These are phyloP conservation scores for Aspergillaceae sp. DNA, from an alignment of 2,329 filamentous ascomycete species.

Conservation along the genomic window DNA sequence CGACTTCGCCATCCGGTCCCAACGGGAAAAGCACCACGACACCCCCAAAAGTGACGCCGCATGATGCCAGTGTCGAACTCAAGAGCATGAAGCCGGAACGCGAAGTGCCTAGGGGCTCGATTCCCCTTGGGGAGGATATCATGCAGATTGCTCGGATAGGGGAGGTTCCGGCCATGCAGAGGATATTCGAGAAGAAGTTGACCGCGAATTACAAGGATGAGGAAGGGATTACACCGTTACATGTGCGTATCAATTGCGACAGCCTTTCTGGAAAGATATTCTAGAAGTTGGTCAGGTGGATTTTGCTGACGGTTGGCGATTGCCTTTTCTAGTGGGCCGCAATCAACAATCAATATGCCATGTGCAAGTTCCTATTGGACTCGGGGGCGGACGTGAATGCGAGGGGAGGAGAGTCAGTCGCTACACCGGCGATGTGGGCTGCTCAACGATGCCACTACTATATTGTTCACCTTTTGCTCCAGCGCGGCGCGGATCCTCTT, in stretches of 20 bases:
- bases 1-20: conserved; percentile 16
- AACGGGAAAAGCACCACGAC: conserved; percentile 24
- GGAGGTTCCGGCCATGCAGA: conserved; percentile 78
- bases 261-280: too few relatives aligned
- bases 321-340: conserved; percentile 69
- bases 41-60: conserved; percentile 24
- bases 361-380: conserved; percentile 90
- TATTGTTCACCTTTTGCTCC: conserved; percentile 82
- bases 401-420: conserved; percentile 89
- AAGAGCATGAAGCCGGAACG: conserved; percentile 26
- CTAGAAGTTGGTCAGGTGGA: too few relatives aligned
- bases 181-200: conserved; percentile 76
- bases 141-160: conserved; percentile 92
- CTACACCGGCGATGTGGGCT: conserved; percentile 93
- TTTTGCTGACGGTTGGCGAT: conserved; percentile 1
- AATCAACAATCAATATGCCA: conserved; percentile 96
- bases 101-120: conserved; percentile 24
- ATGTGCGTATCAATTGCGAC: conserved; percentile 51
- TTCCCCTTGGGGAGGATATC: conserved; percentile 62
- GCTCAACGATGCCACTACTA: conserved; percentile 96
- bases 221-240: conserved; percentile 89
- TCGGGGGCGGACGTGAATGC: conserved; percentile 83
- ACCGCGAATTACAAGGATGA: conserved; percentile 78
- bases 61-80: conserved; percentile 30
- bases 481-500: conserved; percentile 85